These are phyloP conservation scores for Cryptomeria japonica DNA, from an alignment of 75 land plant species.

Conservation along the genomic window DNA sequence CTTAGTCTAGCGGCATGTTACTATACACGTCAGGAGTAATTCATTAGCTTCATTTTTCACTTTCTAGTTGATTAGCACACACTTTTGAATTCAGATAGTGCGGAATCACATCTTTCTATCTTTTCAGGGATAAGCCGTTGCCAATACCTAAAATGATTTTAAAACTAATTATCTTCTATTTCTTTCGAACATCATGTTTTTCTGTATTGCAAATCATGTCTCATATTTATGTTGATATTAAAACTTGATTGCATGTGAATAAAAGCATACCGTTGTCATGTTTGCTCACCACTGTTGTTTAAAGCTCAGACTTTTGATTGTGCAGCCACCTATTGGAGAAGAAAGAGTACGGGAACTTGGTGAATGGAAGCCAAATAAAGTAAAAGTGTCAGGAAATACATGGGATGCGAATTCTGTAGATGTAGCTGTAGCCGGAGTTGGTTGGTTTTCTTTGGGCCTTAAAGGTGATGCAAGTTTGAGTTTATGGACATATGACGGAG, in stretches of 20 bases:
- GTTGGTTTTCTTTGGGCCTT: slow-evolving; percentile 89
- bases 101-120: no score
- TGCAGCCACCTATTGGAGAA: slow-evolving; percentile 78
- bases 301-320: background rate
- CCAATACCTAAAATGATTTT: background rate
- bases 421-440: slow-evolving; percentile 84
- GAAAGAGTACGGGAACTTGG: slow-evolving; percentile 75
- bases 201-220: background rate
- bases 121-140: no score
- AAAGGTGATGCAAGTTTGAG: slow-evolving; percentile 78
- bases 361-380: slow-evolving; percentile 49
- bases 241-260: background rate
- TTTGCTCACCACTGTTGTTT: background rate
- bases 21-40: no score
- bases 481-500: slow-evolving; percentile 83
- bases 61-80: no score
- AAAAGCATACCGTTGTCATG: background rate
- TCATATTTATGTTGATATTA: background rate
- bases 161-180: background rate
- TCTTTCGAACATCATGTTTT: background rate
- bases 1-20: no score
- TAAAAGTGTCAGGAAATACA: slow-evolving; percentile 70
- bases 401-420: slow-evolving; percentile 86
- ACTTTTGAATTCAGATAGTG: no score
- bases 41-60: no score